These are phyloP conservation scores for Penicillium sp. DNA, from an alignment of 2,329 filamentous ascomycete genomes.

Conservation along the genomic window DNA sequence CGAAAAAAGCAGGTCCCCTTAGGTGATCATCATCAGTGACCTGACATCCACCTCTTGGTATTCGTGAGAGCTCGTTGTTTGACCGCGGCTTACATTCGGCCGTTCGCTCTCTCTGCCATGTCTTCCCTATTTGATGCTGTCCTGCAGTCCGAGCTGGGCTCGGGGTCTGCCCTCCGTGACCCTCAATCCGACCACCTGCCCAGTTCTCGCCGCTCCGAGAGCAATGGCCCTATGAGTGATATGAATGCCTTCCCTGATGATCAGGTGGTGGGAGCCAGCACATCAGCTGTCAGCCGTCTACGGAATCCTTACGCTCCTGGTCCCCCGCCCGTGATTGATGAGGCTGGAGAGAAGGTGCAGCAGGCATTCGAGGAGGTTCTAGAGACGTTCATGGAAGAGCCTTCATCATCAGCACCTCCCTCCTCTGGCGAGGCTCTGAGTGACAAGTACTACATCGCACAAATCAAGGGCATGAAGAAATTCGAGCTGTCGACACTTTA, in stretches of 20 bases:
- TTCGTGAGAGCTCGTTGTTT: conserved; percentile 4
- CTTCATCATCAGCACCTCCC: conserved; percentile 49
- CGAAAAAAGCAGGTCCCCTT: conserved; percentile 13
- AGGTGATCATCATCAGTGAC: conserved; percentile 7
- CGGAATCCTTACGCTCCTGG: conserved; percentile 49
- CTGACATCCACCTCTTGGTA: conserved; percentile 1
- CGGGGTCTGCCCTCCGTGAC: conserved; percentile 29
- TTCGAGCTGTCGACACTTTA: conserved; percentile 63
- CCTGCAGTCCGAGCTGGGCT: conserved; percentile 41
- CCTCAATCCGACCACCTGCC: conserved; percentile 41
- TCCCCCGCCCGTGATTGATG: conserved; percentile 57
- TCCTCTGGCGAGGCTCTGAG: conserved; percentile 54
- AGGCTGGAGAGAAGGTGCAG: conserved; percentile 59
- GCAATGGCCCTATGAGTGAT: conserved; percentile 53
- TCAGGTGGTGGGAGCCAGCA: conserved; percentile 54
- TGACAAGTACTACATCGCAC: conserved; percentile 63
- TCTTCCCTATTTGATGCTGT: conserved; percentile 42
- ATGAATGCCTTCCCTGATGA: conserved; percentile 58
- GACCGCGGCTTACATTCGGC: conserved; percentile 23
- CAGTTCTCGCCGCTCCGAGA: conserved; percentile 53
- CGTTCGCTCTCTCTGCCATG: conserved; percentile 30
- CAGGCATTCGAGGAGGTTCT: conserved; percentile 60
- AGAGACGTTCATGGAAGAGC: conserved; percentile 58
- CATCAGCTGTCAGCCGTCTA: conserved; percentile 47
- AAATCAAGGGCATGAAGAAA: conserved; percentile 59